Evolutionary conservation across 2,329 filamentous ascomycete species (phyloP).

Genomic region (Stagonosporopsis vannaccii): DNA sequence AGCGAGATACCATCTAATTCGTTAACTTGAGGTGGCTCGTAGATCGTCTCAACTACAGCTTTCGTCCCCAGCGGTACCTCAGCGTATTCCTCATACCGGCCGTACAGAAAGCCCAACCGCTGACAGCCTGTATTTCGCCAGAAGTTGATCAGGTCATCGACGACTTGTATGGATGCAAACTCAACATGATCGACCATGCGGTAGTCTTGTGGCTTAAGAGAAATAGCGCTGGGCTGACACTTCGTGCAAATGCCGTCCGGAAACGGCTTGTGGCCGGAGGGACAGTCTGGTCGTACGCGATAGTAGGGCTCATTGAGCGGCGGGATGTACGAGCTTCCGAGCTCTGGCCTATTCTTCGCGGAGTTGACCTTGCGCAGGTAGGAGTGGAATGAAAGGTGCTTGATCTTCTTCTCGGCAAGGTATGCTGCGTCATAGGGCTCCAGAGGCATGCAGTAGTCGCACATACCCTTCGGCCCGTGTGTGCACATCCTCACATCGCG

Average conservation of each 20-base stretch:
- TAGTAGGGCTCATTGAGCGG: conserved; percentile 93
- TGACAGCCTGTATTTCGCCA: conserved; percentile 89
- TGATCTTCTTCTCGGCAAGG: conserved; percentile 95
- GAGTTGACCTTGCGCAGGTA: conserved; percentile 95
- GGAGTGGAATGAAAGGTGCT: conserved; percentile 95
- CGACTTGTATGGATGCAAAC: conserved; percentile 82
- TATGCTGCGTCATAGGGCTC: conserved; percentile 93
- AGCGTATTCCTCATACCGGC: conserved; percentile 86
- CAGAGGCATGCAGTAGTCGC: conserved; percentile 96
- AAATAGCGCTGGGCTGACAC: conserved; percentile 97
- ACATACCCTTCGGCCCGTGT: conserved; percentile 97
- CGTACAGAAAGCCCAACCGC: conserved; percentile 88
- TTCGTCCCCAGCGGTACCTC: conserved; percentile 95
- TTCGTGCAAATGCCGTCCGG: conserved; percentile 98
- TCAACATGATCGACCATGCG: conserved; percentile 99
- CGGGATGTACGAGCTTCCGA: conserved; percentile 93
- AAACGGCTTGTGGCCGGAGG: conserved; percentile 91
- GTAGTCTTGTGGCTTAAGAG: conserved; percentile 89
- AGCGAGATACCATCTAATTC: conserved; percentile 89
- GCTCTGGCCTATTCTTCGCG: conserved; percentile 93
- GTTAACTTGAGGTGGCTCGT: conserved; percentile 90
- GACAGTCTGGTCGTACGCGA: conserved; percentile 86
- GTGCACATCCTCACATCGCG: conserved; percentile 87
- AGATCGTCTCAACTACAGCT: conserved; percentile 95
- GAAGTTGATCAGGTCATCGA: conserved; percentile 89